Evolutionary conservation across 352 stramenopile genomes (phyloP).

Genomic region (Paralagenidium karlingii): DNA sequence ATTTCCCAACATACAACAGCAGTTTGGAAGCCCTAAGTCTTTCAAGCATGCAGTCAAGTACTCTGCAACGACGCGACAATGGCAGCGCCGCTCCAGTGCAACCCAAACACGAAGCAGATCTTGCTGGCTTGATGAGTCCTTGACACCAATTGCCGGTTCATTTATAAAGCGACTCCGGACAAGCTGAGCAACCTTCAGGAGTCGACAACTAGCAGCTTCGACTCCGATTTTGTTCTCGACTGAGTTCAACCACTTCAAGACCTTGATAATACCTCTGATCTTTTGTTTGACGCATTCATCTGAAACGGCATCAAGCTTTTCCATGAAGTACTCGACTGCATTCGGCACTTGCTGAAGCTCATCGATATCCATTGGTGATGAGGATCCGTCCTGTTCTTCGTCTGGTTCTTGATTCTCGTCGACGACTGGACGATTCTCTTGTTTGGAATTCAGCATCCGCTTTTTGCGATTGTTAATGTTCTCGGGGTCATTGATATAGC

Average conservation of each 20-base stretch:
- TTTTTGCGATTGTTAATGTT: constrained; percentile 43
- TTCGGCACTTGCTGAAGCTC: too few species aligned
- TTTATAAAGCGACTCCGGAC: constrained; percentile 33
- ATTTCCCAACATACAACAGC: constrained; percentile 64
- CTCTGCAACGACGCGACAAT: constrained; percentile 62
- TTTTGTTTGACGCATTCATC: constrained; percentile 9
- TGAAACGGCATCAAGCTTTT: too few species aligned
- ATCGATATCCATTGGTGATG: constrained; percentile 5
- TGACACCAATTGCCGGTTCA: background rate
- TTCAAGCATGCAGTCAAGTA: constrained; percentile 43
- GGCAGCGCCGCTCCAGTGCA: constrained; percentile 53
- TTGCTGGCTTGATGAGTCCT: background rate
- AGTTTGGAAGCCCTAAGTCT: constrained; percentile 28
- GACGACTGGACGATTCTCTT: too few species aligned
- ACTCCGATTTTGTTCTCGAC: constrained; percentile 19
- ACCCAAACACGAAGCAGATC: constrained; percentile 29
- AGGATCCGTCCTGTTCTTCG: constrained; percentile 17
- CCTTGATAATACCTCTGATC: constrained; percentile 38
- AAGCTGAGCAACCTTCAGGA: constrained; percentile 41
- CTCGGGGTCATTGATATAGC: constrained; percentile 37
- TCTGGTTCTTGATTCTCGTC: constrained; percentile 6
- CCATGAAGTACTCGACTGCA: too few species aligned
- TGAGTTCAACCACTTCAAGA: constrained; percentile 28
- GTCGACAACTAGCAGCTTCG: constrained; percentile 24
- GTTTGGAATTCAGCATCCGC: too few species aligned